phyloP scores from a whole-genome alignment of 1,139 yeast species.

The Komagataea norvegica region DNA sequence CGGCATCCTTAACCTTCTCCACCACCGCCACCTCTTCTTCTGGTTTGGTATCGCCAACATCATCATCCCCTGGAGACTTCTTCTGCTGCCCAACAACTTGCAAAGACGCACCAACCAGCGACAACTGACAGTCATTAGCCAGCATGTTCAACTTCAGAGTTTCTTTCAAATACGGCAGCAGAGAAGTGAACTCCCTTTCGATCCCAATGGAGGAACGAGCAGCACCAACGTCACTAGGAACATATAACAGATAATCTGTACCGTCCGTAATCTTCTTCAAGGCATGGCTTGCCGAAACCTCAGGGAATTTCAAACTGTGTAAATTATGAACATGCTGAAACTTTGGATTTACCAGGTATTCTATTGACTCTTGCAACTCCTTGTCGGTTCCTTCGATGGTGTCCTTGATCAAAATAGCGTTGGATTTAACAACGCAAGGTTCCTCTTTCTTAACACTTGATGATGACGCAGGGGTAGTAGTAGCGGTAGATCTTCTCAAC shows the following conservation, averaged over 20 bases:
- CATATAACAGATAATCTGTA: background rate
- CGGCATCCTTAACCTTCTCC: no score
- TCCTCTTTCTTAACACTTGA: background rate
- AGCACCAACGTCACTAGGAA: background rate
- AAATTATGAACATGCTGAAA: background rate
- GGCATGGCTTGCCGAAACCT: background rate
- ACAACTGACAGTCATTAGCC: conserved; percentile 3
- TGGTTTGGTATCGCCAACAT: background rate
- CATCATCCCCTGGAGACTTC: background rate
- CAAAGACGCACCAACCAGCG: background rate
- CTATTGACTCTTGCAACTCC: background rate
- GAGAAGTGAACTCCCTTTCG: conserved; percentile 1
- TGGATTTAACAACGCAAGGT: conserved; percentile 26
- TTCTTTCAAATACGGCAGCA: conserved; percentile 4
- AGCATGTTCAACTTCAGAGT: background rate
- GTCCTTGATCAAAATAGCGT: conserved; percentile 52
- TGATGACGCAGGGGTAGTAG: conserved; percentile 7
- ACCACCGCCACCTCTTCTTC: background rate
- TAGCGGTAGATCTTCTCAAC: conserved; percentile 26
- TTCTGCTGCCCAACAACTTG: background rate
- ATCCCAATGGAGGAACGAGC: background rate
- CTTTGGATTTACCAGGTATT: conserved; percentile 1
- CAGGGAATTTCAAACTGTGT: conserved; percentile 1
- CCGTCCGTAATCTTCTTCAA: background rate
- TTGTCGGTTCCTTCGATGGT: conserved; percentile 44